Percentiles rank a stretch among this genome's conserved stretches.
Conservation (phyloP, 805 yeast genomes). For the Jamesozyma piceae region DNA sequence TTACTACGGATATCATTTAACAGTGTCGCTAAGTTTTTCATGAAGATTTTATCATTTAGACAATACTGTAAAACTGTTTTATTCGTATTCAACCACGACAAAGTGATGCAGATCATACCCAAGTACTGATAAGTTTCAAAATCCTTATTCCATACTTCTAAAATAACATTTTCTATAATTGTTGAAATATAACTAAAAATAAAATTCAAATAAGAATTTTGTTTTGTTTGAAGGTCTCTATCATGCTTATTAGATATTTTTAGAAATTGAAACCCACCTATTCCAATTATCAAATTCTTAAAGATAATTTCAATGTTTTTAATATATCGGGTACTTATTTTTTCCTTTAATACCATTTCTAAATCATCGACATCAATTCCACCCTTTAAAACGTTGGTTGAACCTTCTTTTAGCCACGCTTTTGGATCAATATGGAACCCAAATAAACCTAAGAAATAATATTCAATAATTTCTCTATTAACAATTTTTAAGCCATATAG, state of each 20-base stretch:
- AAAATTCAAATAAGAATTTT: conserved; percentile 30
- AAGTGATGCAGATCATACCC: conserved; percentile 41
- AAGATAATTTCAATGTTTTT: conserved; percentile 22
- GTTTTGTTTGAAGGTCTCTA: conserved; percentile 2
- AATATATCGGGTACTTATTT: conserved; percentile 19
- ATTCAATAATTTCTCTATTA: conserved; percentile 28
- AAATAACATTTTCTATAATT: conserved; percentile 28
- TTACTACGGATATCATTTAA: conserved; percentile 24
- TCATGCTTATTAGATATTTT: not conserved
- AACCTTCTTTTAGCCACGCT: conserved; percentile 13
- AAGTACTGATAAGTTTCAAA: conserved; percentile 15
- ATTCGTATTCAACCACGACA: conserved; percentile 50
- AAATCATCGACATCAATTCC: conserved; percentile 13
- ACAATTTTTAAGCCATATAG: conserved; percentile 18
- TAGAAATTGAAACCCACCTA: conserved; percentile 26
- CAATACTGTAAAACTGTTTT: conserved; percentile 34
- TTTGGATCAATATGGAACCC: conserved; percentile 20
- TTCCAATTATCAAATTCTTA: conserved; percentile 15
- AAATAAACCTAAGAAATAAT: conserved; percentile 23
- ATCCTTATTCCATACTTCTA: conserved; percentile 20
- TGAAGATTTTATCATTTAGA: conserved; percentile 27
- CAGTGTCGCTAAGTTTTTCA: conserved; percentile 24
- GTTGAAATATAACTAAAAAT: conserved; percentile 34
- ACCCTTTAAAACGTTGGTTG: conserved; percentile 4
- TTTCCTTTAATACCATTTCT: conserved; percentile 15